phyloP scores from a whole-genome alignment of 306 rosid species.

The Vicia sativa region DNA sequence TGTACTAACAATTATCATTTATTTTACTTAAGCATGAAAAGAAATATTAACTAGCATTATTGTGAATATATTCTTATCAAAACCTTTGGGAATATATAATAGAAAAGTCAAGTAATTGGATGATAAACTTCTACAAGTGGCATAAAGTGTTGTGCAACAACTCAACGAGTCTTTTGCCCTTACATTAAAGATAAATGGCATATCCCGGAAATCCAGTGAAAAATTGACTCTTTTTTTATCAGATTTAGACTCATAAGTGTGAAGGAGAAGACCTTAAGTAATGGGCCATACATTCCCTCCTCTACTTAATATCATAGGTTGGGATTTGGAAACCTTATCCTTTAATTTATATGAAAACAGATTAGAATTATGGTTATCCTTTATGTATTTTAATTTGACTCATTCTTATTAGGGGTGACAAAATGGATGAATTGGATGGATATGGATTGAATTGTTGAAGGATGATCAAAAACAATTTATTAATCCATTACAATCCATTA shows the following conservation, averaged over 20 bases:
- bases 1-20: background rate
- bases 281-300: constrained; percentile 43
- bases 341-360: background rate
- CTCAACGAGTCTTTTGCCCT: constrained; percentile 26
- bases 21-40: constrained; percentile 1
- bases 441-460: too few relatives aligned
- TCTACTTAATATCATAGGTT: constrained; percentile 27
- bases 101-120: constrained; percentile 32
- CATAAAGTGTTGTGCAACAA: constrained; percentile 23
- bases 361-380: background rate
- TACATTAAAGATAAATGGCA: constrained; percentile 35
- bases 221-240: constrained; percentile 36
- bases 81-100: constrained; percentile 23
- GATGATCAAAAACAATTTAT: too few relatives aligned
- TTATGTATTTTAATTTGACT: constrained; percentile 34
- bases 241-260: constrained; percentile 22
- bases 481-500: too few relatives aligned
- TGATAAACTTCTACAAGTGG: constrained; percentile 35
- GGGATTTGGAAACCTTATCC: constrained; percentile 34
- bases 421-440: too few relatives aligned
- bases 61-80: constrained; percentile 24
- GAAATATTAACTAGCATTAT: background rate
- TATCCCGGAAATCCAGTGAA: constrained; percentile 60
- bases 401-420: too few relatives aligned
- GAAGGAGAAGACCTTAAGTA: constrained; percentile 32